Evolutionary conservation across 805 yeast species (phyloP), one percentile per base, ranked within the genome.

Genomic region (Kodamaea restingae): DNA sequence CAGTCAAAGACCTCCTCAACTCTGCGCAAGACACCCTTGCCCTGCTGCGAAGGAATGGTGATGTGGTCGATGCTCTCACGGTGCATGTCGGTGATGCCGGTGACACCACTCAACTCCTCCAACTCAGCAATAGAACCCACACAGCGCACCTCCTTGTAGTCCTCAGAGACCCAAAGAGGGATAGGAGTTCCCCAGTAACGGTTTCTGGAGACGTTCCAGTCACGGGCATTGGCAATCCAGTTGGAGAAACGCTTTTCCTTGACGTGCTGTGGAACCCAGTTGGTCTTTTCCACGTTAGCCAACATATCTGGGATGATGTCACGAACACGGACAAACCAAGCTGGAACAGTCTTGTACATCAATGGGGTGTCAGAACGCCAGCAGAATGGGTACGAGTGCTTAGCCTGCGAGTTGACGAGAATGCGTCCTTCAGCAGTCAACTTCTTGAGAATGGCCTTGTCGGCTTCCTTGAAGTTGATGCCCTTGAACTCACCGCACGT

Each of bases 141-240:
- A 72, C 97, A 93, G 30, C 93, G 91, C 49, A 91, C 67, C 70
- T 93, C 99, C 66, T 86, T 84, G 51, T 73, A 79, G 62, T 93
- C 99, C 14, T 90, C 98, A 51, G 90, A 80, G 39, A 80, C 96
- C 99, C 99, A 93, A 58, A 93, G 70, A 46, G 99, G 99, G 53
- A 93, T 81, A 45, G 99, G 99, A 21, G 98, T 93, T 72, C 99
- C 99, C 99, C 99, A 93, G 69, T 93, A 93, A 68, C 99, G 79
- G 74, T 91, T 91, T 77, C 99, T 85, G 18, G 97, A 88, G 47
- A 93, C 78, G 61, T 93, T 93, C 99, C 99, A 93, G 67, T 93
- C 99, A 67, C 99, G 86, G 37, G 99, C 98, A 56, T 90, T 91
- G 52, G 93, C 88, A 62, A 93, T 85, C 99, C 99, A 93, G 73